A percentile compares a stretch with the other conserved stretches of the same genome.
These are phyloP conservation scores for Coemansia sp. DNA, from an alignment of 192 early-diverging fungal genomes.

Conservation along the genomic window DNA sequence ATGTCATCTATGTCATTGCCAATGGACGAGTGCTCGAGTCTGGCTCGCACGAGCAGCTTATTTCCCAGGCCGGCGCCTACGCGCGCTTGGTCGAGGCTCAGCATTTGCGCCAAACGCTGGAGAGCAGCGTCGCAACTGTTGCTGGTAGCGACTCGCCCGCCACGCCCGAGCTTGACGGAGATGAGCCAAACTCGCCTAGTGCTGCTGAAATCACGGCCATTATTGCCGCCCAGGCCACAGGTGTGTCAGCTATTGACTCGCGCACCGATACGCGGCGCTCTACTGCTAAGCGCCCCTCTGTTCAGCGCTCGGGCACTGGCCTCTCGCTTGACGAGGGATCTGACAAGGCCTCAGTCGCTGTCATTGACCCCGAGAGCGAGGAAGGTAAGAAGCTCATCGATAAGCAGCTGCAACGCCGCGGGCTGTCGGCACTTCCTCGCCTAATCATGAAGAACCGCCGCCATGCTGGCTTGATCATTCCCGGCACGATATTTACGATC, in stretches of 20 bases:
- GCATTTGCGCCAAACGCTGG: slow-evolving; percentile 54
- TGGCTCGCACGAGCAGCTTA: slow-evolving; percentile 79
- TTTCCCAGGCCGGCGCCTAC: slow-evolving; percentile 52
- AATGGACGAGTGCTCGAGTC: slow-evolving; percentile 69
- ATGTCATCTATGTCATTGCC: slow-evolving; percentile 84
- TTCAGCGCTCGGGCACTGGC: slow-evolving; percentile 13
- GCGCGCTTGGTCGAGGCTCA: slow-evolving; percentile 62
- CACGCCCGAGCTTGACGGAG: not conserved
- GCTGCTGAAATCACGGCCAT: slow-evolving; percentile 5
- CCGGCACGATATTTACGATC: slow-evolving; percentile 64
- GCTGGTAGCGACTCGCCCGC: slow-evolving; percentile 1
- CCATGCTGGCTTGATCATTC: slow-evolving; percentile 45
- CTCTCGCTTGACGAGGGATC: not conserved
- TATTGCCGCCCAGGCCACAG: slow-evolving; percentile 3
- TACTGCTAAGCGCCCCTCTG: not conserved
- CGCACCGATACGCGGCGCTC: slow-evolving; percentile 6
- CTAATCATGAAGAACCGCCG: slow-evolving; percentile 50
- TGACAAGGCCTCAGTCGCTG: slow-evolving; percentile 1
- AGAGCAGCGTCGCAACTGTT: slow-evolving; percentile 18
- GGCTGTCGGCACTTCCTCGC: slow-evolving; percentile 20
- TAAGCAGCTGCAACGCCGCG: slow-evolving; percentile 22
- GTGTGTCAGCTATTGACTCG: slow-evolving; percentile 2
- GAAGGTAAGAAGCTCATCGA: slow-evolving; percentile 23
- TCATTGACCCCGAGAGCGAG: slow-evolving; percentile 19
- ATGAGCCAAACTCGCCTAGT: slow-evolving; percentile 4